Percentiles rank a stretch among this genome's conserved stretches.
Conservation (phyloP, 306 rosid genomes). For the Lithocarpus polystachyus region DNA sequence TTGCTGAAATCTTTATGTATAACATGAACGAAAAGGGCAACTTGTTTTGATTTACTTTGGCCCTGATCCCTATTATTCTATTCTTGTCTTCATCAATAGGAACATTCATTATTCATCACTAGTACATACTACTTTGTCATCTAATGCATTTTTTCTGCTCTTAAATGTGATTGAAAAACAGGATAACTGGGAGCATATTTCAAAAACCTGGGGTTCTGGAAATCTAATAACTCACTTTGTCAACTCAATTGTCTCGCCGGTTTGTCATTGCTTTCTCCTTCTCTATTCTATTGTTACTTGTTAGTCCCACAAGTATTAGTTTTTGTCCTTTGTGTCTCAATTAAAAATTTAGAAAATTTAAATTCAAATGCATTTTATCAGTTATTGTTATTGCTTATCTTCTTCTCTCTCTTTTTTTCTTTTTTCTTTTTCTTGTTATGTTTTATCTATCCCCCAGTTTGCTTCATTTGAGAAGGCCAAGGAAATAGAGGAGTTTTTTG, state of each 20-base stretch:
- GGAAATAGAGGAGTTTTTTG: slow-evolving; percentile 84
- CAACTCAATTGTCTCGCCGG: slow-evolving; percentile 70
- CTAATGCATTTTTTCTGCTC: background rate
- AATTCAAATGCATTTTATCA: background rate
- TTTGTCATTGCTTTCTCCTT: slow-evolving; percentile 31
- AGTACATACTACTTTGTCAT: background rate
- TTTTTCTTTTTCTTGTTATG: background rate
- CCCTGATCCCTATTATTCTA: background rate
- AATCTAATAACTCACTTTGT: slow-evolving; percentile 69
- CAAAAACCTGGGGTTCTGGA: slow-evolving; percentile 71
- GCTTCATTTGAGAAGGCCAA: slow-evolving; percentile 73
- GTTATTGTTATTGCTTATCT: background rate
- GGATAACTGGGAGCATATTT: slow-evolving; percentile 68
- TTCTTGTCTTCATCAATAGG: no score
- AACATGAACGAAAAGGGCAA: background rate
- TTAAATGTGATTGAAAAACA: slow-evolving; percentile 20
- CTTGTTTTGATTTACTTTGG: background rate
- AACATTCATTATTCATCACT: no score
- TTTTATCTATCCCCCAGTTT: slow-evolving; percentile 47
- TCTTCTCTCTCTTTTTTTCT: no score
- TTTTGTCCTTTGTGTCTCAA: background rate
- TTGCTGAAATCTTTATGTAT: background rate
- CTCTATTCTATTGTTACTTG: background rate
- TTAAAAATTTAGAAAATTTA: background rate
- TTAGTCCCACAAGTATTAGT: slow-evolving; percentile 2